phyloP scores from a whole-genome alignment of 495 filamentous ascomycete species.

The Chaetomium cochliodes region DNA sequence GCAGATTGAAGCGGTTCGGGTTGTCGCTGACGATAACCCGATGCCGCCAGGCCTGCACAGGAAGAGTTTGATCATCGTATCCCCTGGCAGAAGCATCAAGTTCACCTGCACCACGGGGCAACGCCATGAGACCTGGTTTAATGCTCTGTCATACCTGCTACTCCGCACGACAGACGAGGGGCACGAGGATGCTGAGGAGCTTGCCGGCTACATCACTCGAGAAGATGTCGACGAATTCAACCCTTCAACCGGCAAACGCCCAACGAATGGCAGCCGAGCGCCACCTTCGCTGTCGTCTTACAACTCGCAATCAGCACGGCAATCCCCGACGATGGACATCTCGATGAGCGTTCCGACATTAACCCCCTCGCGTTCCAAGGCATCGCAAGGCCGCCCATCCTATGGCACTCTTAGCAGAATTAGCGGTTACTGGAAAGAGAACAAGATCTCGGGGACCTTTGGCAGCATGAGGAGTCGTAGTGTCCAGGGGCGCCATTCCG shows the following conservation, averaged over 20 bases:
- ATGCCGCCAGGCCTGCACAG: slow-evolving; percentile 91
- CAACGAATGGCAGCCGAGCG: slow-evolving; percentile 41
- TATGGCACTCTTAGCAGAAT: slow-evolving; percentile 45
- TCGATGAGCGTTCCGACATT: slow-evolving; percentile 47
- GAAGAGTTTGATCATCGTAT: slow-evolving; percentile 87
- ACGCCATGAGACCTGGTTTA: slow-evolving; percentile 98
- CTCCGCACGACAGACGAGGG: slow-evolving; percentile 65
- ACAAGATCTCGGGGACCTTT: slow-evolving; percentile 38
- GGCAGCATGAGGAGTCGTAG: slow-evolving; percentile 50
- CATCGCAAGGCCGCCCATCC: slow-evolving; percentile 31
- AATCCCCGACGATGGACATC: slow-evolving; percentile 50
- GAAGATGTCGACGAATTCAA: slow-evolving; percentile 93
- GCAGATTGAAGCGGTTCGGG: slow-evolving; percentile 85
- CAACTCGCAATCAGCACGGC: slow-evolving; percentile 65
- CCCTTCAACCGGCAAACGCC: slow-evolving; percentile 58
- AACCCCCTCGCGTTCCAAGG: slow-evolving; percentile 45
- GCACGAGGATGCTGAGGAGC: slow-evolving; percentile 57
- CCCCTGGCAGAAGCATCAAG: slow-evolving; percentile 81
- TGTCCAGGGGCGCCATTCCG: slow-evolving; percentile 34
- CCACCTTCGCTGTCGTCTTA: slow-evolving; percentile 79
- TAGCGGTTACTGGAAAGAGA: slow-evolving; percentile 49
- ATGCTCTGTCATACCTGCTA: slow-evolving; percentile 89
- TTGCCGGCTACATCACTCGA: slow-evolving; percentile 56
- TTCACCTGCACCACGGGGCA: slow-evolving; percentile 93
- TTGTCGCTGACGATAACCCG: slow-evolving; percentile 94